Evolutionary conservation across 139 green algal genomes (phyloP), one percentile per base, ranked within the genome.

Genomic region (Astrephomene gubernaculifera): DNA sequence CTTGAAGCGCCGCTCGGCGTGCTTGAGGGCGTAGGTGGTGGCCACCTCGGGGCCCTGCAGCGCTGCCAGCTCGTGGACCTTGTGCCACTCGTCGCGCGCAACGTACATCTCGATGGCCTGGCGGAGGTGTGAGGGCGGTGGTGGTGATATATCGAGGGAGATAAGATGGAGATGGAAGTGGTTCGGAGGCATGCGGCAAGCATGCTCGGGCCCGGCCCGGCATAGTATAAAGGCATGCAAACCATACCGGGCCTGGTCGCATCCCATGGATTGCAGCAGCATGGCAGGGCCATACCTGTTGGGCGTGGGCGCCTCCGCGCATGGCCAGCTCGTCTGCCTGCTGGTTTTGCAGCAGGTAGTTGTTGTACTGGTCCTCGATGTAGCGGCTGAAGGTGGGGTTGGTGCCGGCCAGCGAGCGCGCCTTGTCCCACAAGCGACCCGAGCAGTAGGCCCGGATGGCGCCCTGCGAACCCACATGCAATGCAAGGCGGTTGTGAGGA

Each of bases 301-400:
- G 45, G 17, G 74, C 68, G 44, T 87, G 61, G 24, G 41, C 25
- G 22, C 88, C 88, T 2, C 92, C 93, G 6, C 81, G 75, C 12
- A 14, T 57, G n/a, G 90, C 90, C 57, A 94, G 86, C 35, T 87
- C 91, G 31, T 93, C 92, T 7, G 88, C 91, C 25, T 93, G 73
- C 71, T 91, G 78, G 71, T 90, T 92, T 57, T 86, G 43, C 75
- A 95, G 52, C 36, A 96, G 89, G 65, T 90, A 83, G 38, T 79
- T 71, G 63, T 88, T 91, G 78, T 95, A 90, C 71, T 90, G 85
- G 78, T 95, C 84, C 82, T 97, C 91, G 25, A 96, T 94, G 83
- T 90, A 92, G 68, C 89, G 69, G 65, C 54, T 76, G 78, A 96
- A 91, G 31, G 86, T 86, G 22, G 92, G 85, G 87, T 94, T 94